A percentile compares a stretch with the other conserved stretches of the same genome.
Evolutionary conservation across 805 yeast species (phyloP).

Genomic region (Saturnispora kantuleensis): DNA sequence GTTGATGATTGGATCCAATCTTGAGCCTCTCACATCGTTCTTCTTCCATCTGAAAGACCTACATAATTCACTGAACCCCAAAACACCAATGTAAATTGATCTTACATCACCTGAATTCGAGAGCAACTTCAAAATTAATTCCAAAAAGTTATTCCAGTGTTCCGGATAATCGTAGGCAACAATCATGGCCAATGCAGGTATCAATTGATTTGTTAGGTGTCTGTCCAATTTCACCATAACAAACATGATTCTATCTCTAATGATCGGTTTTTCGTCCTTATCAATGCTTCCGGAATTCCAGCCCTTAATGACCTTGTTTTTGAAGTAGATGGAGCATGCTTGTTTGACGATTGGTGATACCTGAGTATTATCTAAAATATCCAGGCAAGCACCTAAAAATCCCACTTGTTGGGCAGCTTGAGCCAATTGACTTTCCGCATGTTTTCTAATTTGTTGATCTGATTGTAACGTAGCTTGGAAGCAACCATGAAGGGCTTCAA

Average conservation of each 20-base stretch:
- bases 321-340: slow-evolving; percentile 82
- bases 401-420: slow-evolving; percentile 53
- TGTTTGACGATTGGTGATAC: slow-evolving; percentile 49
- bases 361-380: slow-evolving; percentile 48
- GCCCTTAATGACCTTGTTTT: slow-evolving; percentile 56
- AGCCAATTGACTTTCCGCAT: slow-evolving; percentile 61
- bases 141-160: slow-evolving; percentile 48
- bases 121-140: slow-evolving; percentile 38
- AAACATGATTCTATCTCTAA: slow-evolving; percentile 58
- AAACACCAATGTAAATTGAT: slow-evolving; percentile 53
- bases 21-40: slow-evolving; percentile 41
- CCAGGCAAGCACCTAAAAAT: slow-evolving; percentile 74
- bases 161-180: slow-evolving; percentile 32
- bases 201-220: slow-evolving; percentile 35
- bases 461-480: slow-evolving; percentile 73
- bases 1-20: slow-evolving; percentile 49
- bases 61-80: slow-evolving; percentile 66
- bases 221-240: slow-evolving; percentile 45
- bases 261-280: slow-evolving; percentile 61
- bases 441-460: slow-evolving; percentile 46
- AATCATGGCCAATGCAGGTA: slow-evolving; percentile 43
- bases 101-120: slow-evolving; percentile 32
- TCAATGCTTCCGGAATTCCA: slow-evolving; percentile 53
- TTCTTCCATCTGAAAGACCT: slow-evolving; percentile 69
- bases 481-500: slow-evolving; percentile 55